phyloP scores from a whole-genome alignment of 306 rosid species.

The Fragaria nilgerrensis region DNA sequence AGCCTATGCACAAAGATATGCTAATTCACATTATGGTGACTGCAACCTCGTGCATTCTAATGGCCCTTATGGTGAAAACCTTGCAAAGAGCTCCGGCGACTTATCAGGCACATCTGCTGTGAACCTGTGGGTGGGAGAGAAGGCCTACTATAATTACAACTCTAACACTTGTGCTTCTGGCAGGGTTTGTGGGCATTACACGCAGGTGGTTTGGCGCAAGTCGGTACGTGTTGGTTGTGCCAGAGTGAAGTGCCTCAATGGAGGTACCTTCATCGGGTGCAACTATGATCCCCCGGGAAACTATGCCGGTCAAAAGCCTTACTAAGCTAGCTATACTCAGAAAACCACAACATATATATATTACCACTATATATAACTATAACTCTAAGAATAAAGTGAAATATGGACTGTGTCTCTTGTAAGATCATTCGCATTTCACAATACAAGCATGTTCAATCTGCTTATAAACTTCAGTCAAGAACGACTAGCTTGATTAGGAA shows the following conservation, averaged over 20 bases:
- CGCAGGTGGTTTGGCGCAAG: constrained; percentile 34
- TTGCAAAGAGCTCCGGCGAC: constrained; percentile 27
- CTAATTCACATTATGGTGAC: constrained; percentile 4
- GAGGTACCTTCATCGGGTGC: constrained; percentile 48
- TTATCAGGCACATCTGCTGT: constrained; percentile 30
- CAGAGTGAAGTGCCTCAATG: constrained; percentile 27
- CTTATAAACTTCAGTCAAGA: neutral
- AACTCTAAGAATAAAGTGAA: neutral
- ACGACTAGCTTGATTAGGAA: neutral
- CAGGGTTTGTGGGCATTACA: constrained; percentile 40
- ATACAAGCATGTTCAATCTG: neutral
- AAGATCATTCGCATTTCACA: neutral
- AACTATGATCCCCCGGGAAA: constrained; percentile 64
- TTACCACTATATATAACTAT: no score
- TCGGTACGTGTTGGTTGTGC: constrained; percentile 12
- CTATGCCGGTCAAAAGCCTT: constrained; percentile 36
- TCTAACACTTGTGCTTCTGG: constrained; percentile 37
- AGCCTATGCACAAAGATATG: constrained; percentile 28
- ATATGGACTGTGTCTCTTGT: no score
- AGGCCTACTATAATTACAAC: constrained; percentile 28
- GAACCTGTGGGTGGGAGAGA: constrained; percentile 44
- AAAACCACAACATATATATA: neutral
- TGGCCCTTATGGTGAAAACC: constrained; percentile 31
- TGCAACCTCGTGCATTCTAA: constrained; percentile 25
- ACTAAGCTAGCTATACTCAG: neutral